Conservation (phyloP, 345 rosid species). For the Eucalyptus cloeziana region DNA sequence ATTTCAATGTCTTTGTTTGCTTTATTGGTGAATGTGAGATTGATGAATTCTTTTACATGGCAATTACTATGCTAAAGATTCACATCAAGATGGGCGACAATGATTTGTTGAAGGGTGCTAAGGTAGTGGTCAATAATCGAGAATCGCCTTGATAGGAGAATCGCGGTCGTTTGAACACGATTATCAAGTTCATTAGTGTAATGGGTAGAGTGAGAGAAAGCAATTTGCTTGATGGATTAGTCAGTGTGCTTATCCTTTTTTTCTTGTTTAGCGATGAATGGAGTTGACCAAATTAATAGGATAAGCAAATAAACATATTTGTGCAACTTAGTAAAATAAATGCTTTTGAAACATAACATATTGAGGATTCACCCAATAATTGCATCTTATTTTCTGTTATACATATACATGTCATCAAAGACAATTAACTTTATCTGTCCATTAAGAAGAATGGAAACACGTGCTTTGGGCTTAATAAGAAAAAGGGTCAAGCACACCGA, state of each 20-base stretch:
- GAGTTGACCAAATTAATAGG: background rate
- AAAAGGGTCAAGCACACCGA: background rate
- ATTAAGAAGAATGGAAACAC: background rate
- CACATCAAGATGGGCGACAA: rapidly evolving
- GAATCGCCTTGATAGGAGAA: too few relatives aligned
- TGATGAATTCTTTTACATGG: too few relatives aligned
- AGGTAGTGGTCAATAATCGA: too few relatives aligned
- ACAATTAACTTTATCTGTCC: background rate
- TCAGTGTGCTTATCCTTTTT: background rate
- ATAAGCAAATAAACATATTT: background rate
- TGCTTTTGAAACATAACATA: background rate
- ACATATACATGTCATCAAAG: background rate
- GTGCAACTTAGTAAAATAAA: background rate
- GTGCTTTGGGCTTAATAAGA: background rate
- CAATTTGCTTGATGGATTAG: background rate
- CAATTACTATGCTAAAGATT: too few relatives aligned
- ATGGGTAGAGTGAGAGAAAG: too few relatives aligned
- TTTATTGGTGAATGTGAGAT: too few relatives aligned
- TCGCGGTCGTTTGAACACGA: too few relatives aligned
- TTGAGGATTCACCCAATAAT: background rate
- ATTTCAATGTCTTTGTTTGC: too few relatives aligned
- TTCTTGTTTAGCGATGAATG: background rate
- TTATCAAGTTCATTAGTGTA: background rate
- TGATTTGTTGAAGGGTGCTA: too few relatives aligned
- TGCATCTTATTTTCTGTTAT: background rate